Evolutionary conservation across 139 green algal species (phyloP), one percentile per base, ranked within the genome.

Genomic region (Coccomyxa sp.): DNA sequence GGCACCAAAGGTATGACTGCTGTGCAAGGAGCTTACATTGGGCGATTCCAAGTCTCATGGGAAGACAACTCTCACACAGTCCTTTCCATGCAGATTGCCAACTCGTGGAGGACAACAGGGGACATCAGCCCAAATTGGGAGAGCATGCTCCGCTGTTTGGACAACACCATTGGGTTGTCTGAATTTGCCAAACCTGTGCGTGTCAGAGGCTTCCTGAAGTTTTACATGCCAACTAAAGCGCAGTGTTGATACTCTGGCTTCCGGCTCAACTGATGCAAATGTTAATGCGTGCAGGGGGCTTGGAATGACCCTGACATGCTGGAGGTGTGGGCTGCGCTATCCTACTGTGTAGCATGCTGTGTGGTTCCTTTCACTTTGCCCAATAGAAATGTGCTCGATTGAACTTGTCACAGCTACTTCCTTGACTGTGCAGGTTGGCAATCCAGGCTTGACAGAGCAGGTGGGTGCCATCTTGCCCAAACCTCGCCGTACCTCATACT

Each of bases 231-330:
- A 51, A 51, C 38, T 51, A 51, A n/a, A 51, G 38, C 38, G 38
- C 38, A 51, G 38, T 51, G 38, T 51, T 51, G 38, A 51, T 51
- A 51, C 38, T 7, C 3, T 11, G 3, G 38, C 7, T 51, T 51
- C 38, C 38, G 38, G 38, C 38, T 51, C 38, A 51, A 51, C 38
- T 51, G 38, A 51, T 51, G 38, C 38, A 28, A 16, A 18, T 17
- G 32, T 17, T 80, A 66, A n/a, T 31, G 31, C 1, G 13, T 31
- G 31, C 51, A 30, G 77, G 77, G 45, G 16, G 27, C 71, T 10
- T 95, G 89, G 88, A 93, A 93, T 83, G 92, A 95, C 84, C 88
- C 89, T 11, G 91, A 95, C 84, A 94, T 95, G 89, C 89, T 95
- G 23, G 89, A 94, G 89, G 91, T 91, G 83, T 30, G n/a, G 45